Percentiles rank a stretch among this genome's conserved stretches.
phyloP scores from a whole-genome alignment of 108 stramenopile genomes.

The Fragilariopsis cylindrus region DNA sequence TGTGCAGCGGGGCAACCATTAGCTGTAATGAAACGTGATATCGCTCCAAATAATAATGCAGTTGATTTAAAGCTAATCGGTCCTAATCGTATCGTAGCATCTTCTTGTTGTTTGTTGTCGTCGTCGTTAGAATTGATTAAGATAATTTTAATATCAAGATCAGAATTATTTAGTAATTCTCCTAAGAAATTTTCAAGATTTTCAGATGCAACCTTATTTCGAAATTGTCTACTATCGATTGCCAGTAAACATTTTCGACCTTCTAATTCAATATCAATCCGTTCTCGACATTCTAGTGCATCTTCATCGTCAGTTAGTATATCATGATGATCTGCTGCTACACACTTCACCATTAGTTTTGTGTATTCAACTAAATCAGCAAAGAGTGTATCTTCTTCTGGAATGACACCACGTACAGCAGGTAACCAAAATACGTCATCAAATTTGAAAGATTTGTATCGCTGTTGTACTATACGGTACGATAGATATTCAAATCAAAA shows the following conservation, averaged over 20 bases:
- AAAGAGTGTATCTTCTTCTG: conserved; percentile 36
- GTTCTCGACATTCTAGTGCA: conserved; percentile 31
- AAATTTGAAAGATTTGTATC: conserved; percentile 29
- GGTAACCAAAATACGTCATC: conserved; percentile 45
- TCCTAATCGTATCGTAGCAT: conserved; percentile 22
- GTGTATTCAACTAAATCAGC: conserved; percentile 30
- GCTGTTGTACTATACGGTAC: conserved; percentile 4
- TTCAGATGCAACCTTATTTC: conserved; percentile 19
- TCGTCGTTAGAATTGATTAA: conserved; percentile 25
- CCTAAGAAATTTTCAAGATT: conserved; percentile 32
- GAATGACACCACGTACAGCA: conserved; percentile 18
- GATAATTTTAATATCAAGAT: conserved; percentile 31
- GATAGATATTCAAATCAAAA: too few species aligned
- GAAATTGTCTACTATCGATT: conserved; percentile 30
- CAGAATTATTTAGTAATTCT: conserved; percentile 22
- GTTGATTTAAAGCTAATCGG: conserved; percentile 41
- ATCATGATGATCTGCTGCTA: conserved; percentile 13
- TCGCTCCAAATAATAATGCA: conserved; percentile 28
- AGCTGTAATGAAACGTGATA: conserved; percentile 41
- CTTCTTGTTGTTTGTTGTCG: conserved; percentile 16
- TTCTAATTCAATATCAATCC: conserved; percentile 36
- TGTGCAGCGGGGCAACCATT: conserved; percentile 47
- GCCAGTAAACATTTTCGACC: conserved; percentile 25
- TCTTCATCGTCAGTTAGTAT: conserved; percentile 25
- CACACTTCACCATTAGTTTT: conserved; percentile 20